Evolutionary conservation across 257 asterid species (phyloP).

Genomic region (Cordia subcordata): DNA sequence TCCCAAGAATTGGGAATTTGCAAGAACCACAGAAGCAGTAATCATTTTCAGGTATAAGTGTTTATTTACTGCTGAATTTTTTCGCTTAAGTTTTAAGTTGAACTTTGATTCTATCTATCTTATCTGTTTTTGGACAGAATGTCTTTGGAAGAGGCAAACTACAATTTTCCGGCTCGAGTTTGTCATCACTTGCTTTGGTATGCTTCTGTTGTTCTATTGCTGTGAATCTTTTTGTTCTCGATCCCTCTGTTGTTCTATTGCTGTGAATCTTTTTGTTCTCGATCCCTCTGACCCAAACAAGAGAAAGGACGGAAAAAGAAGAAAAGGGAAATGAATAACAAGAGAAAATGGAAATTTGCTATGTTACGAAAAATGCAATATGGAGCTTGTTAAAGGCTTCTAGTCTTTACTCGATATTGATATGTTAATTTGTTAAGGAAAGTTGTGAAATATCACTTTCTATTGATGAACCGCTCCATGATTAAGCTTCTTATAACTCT

Average conservation of each 20-base stretch:
- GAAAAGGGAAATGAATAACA: background rate
- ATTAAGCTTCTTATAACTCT: too few relatives aligned
- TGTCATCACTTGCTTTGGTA: constrained; percentile 53
- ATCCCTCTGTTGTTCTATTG: too few relatives aligned
- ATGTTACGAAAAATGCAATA: too few relatives aligned
- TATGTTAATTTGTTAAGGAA: too few relatives aligned
- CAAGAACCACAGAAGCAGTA: constrained; percentile 49
- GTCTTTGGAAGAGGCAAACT: constrained; percentile 33
- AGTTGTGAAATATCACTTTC: too few relatives aligned
- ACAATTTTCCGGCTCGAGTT: constrained; percentile 27
- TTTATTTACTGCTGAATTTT: background rate
- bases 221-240: constrained; percentile 9
- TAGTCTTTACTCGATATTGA: too few relatives aligned
- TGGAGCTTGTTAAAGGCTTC: too few relatives aligned
- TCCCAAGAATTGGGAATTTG: constrained; percentile 54
- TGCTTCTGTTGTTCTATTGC: constrained; percentile 15
- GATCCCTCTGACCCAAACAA: too few relatives aligned
- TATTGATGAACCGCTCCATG: too few relatives aligned
- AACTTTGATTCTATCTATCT: background rate
- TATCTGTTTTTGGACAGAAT: constrained; percentile 36
- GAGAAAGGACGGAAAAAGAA: background rate
- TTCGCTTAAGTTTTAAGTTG: constrained; percentile 1
- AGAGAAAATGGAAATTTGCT: background rate
- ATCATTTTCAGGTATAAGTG: constrained; percentile 29
- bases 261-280: constrained; percentile 10